Base-by-base conservation (phyloP, 1,284 basidiomycete species). In the Apiotrichum laibachii region DNA sequence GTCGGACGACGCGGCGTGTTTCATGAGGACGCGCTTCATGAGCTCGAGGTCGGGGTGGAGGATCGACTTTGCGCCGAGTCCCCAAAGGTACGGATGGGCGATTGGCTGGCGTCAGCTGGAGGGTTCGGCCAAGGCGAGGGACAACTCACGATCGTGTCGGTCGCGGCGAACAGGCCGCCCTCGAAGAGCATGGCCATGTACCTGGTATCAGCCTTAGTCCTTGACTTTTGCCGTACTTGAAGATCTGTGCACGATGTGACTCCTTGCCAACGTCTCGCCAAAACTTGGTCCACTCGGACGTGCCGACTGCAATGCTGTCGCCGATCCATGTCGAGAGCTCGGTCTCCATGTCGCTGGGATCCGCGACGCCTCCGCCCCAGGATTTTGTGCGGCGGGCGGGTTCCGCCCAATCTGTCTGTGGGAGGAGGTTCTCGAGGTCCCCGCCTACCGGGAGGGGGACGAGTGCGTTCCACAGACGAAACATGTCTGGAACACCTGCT, bases 161-260 rank as follows among this genome's bases (percentile, higher is more conserved):
- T 68, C 51, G 72, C 71, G 0, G 73, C 67, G 35, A 72, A 74
- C 15, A 74, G 64, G 2, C 71, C 72, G 4, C 73, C 73, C 39
- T 66, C 64, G 15, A 68, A 66, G 8, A 76, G 58, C 64, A 74
- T 64, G 11, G 67, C 61, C 43, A 69, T 57, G 51, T 69, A 71
- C 37, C 69, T 69, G 53, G 7, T 5, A 44, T 65, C 57, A 61
- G 61, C 21, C 43, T 5, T 15, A n/a, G 16, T 34, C 52, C 39
- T 31, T 42, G 50, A 31, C 18, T 45, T 13, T 2, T 9, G 21
- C 50, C 68, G 44, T 47, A 73, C 67, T 69, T 62, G 53, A 68
- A 73, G 18, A 75, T 39, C 42, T 72, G 68, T 13, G 69, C 65
- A 19, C 67, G 60, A 21, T 70, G 56, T 11, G 65, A 64, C 3